These are phyloP conservation scores for Monilinia fructigena DNA, from an alignment of 2,329 filamentous ascomycete genomes.

Conservation along the genomic window DNA sequence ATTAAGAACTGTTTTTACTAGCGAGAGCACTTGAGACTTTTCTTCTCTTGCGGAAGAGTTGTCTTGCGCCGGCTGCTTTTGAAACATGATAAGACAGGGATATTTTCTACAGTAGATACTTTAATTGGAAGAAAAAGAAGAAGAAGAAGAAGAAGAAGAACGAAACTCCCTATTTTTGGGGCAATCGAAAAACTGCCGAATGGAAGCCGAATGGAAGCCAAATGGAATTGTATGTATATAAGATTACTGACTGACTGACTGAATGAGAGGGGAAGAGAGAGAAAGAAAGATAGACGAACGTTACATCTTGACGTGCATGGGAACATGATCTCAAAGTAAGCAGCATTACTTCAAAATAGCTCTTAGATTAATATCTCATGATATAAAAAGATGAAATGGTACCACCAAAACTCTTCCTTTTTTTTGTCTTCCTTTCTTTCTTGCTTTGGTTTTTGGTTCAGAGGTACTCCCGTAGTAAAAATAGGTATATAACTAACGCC, in stretches of 20 bases:
- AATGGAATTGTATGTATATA: background rate
- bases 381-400: background rate
- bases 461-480: too few relatives aligned
- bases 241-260: background rate
- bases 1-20: background rate
- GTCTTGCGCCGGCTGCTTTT: background rate
- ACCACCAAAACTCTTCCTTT: too few relatives aligned
- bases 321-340: conserved; percentile 18
- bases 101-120: background rate
- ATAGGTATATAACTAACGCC: background rate
- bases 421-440: too few relatives aligned
- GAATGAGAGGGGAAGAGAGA: background rate
- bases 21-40: conserved; percentile 8
- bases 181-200: background rate
- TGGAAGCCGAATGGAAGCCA: conserved; percentile 9
- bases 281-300: background rate
- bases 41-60: background rate
- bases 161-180: background rate
- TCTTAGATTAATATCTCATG: conserved; percentile 4
- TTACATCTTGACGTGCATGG: conserved; percentile 3
- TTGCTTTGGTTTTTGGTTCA: background rate
- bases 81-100: background rate
- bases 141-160: too few relatives aligned
- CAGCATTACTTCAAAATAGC: conserved; percentile 6
- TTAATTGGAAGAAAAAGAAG: background rate